Percentiles rank a stretch among this genome's conserved stretches.
phyloP scores from a whole-genome alignment of 2,329 filamentous ascomycete genomes.

The Arthroderma uncinatum region DNA sequence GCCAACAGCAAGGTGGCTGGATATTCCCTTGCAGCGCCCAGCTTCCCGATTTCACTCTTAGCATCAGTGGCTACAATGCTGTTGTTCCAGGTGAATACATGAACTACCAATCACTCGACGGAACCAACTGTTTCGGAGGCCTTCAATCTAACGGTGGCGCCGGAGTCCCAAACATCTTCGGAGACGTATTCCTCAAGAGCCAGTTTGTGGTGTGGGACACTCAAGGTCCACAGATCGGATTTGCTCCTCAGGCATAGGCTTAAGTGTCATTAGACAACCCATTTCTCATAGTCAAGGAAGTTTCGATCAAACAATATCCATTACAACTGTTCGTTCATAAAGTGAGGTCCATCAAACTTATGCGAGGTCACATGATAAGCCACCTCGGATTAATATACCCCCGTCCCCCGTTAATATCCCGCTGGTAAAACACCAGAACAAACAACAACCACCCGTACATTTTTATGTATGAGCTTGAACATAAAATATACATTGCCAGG shows the following conservation, averaged over 20 bases:
- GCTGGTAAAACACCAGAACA: too few species aligned
- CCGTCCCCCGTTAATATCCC: too few species aligned
- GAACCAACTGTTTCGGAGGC: slow-evolving; percentile 47
- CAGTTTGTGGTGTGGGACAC: slow-evolving; percentile 50
- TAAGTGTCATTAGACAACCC: too few species aligned
- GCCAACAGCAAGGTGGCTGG: slow-evolving; percentile 37
- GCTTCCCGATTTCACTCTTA: slow-evolving; percentile 46
- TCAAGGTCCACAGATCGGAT: slow-evolving; percentile 8
- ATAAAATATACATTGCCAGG: too few species aligned
- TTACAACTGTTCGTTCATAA: too few species aligned
- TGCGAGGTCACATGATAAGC: too few species aligned
- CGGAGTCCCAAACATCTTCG: slow-evolving; percentile 44
- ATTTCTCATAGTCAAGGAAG: too few species aligned
- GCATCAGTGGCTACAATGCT: slow-evolving; percentile 39
- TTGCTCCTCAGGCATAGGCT: slow-evolving; percentile 9
- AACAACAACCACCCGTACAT: too few species aligned
- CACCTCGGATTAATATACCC: too few species aligned
- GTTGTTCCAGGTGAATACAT: slow-evolving; percentile 47
- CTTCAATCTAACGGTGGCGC: slow-evolving; percentile 43
- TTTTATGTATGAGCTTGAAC: too few species aligned
- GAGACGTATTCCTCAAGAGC: slow-evolving; percentile 49
- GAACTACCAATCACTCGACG: slow-evolving; percentile 38
- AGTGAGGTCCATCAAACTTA: too few species aligned
- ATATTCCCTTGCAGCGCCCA: slow-evolving; percentile 47
- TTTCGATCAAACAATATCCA: too few species aligned